These are phyloP conservation scores for Leptodermis oblonga DNA, from an alignment of 257 asterid species.

Conservation along the genomic window DNA sequence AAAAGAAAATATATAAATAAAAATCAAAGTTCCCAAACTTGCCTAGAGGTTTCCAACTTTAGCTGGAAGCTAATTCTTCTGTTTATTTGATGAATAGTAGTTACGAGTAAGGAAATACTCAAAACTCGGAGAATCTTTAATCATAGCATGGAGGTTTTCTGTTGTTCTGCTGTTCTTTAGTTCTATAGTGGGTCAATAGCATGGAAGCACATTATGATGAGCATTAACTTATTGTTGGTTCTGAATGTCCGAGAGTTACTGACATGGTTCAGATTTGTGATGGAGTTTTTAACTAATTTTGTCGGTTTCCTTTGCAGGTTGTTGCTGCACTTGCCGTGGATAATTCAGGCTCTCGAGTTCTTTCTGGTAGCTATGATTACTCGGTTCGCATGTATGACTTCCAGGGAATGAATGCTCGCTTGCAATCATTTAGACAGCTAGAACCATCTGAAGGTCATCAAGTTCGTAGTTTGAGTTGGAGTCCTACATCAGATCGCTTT, in stretches of 20 bases:
- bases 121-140: neutral
- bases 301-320: constrained; percentile 45
- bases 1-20: neutral
- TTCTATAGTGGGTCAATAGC: neutral
- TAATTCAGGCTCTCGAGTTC: constrained; percentile 87
- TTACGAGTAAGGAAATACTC: neutral
- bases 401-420: constrained; percentile 95
- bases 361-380: constrained; percentile 91
- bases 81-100: neutral
- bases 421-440: constrained; percentile 90
- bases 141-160: neutral
- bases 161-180: neutral
- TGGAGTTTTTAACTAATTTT: constrained; percentile 2
- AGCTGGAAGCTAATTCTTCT: neutral
- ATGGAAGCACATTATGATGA: neutral
- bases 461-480: constrained; percentile 97
- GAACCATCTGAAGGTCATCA: constrained; percentile 99
- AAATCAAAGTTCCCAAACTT: neutral
- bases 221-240: neutral
- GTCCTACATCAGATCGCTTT: constrained; percentile 89
- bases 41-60: neutral
- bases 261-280: neutral
- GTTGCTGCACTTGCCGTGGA: constrained; percentile 93
- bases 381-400: constrained; percentile 93
- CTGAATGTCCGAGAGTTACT: neutral